These are phyloP conservation scores for Termitomyces sp. DNA, from an alignment of 1,284 basidiomycete species.

Conservation along the genomic window DNA sequence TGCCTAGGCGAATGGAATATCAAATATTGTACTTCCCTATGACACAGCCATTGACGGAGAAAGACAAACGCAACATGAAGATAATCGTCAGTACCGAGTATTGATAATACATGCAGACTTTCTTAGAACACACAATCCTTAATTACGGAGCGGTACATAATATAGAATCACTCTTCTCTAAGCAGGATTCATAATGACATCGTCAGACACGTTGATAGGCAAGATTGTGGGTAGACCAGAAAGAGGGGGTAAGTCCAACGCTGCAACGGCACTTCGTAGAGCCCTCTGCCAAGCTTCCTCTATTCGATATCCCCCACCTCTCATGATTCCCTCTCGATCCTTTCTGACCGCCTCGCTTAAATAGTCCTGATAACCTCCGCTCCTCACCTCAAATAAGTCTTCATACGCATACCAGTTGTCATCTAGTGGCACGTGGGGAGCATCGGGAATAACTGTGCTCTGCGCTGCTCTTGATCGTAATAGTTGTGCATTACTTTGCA, in stretches of 20 bases:
- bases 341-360: constrained; percentile 69
- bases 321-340: constrained; percentile 76
- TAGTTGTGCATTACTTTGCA: constrained; percentile 48
- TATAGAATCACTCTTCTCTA: constrained; percentile 8
- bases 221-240: constrained; percentile 20
- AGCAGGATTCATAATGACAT: constrained; percentile 40
- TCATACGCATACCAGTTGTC: constrained; percentile 75
- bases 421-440: constrained; percentile 70
- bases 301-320: constrained; percentile 79
- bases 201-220: constrained; percentile 21
- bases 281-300: constrained; percentile 87
- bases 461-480: constrained; percentile 53
- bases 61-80: constrained; percentile 43
- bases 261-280: constrained; percentile 71
- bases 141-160: not conserved
- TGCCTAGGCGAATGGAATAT: constrained; percentile 40
- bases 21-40: constrained; percentile 73
- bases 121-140: not conserved
- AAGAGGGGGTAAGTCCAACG: constrained; percentile 53
- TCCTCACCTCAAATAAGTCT: constrained; percentile 52
- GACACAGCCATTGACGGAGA: constrained; percentile 46
- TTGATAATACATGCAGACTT: constrained; percentile 3
- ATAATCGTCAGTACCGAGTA: constrained; percentile 44
- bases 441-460: constrained; percentile 61
- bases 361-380: constrained; percentile 61